These are phyloP conservation scores for Leccinum barrowsii DNA, from an alignment of 768 basidiomycete species.

Conservation along the genomic window DNA sequence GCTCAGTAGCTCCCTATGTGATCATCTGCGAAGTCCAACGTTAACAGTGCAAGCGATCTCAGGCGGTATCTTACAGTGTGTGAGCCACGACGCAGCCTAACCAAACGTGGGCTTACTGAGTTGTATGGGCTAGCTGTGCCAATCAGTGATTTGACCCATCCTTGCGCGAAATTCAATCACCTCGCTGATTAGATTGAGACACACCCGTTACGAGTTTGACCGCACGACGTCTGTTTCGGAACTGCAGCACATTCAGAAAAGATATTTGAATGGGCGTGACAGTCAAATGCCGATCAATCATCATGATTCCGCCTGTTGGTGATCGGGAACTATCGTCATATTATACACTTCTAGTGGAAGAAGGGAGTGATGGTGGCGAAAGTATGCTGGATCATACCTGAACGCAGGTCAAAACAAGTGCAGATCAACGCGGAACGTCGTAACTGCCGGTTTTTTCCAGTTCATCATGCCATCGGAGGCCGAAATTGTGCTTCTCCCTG, in stretches of 20 bases:
- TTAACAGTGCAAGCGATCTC: background rate
- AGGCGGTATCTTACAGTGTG: background rate
- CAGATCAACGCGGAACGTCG: background rate
- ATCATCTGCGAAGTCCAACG: background rate
- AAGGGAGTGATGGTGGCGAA: background rate
- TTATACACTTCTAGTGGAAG: background rate
- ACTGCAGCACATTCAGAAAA: background rate
- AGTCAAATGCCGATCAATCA: background rate
- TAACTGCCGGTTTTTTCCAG: background rate
- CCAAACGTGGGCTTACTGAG: background rate
- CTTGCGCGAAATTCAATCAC: background rate
- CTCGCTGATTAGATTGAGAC: background rate
- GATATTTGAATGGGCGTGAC: background rate
- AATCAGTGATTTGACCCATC: background rate
- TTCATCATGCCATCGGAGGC: background rate
- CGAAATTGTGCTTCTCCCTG: background rate
- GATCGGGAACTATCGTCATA: background rate
- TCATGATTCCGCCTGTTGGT: background rate
- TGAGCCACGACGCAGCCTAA: background rate
- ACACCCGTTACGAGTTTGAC: background rate
- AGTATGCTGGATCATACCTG: background rate
- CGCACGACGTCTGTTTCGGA: background rate
- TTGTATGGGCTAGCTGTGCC: background rate
- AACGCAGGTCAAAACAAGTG: background rate
- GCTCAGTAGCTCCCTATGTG: too few species aligned